Base-by-base conservation (phyloP, 2,329 filamentous ascomycete genomes). In the Aspergillus persii region DNA sequence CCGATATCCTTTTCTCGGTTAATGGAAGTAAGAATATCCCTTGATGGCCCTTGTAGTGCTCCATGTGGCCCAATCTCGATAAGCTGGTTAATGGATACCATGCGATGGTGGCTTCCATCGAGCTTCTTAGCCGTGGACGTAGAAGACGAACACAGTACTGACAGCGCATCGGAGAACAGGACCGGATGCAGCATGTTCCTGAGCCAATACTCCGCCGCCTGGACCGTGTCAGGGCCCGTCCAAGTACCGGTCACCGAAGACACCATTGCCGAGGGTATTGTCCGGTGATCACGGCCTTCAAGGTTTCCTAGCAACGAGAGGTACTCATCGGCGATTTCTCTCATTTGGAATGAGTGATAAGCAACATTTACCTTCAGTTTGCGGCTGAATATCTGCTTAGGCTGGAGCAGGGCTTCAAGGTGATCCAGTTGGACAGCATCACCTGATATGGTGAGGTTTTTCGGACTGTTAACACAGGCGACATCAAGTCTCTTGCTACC, bases 61-160 rank as follows among this genome's bases (percentile, higher is more conserved):
- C 66, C 64, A 50, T 75, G 72, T 27, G 72, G 72, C 0, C 72
- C 72, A 23, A 75, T 65, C 39, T 75, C 72, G 31, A 75, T 12
- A 74, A 41, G 36, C 7, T 15, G 4, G 36, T 41, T n/a, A 41
- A n/a, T n/a, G 36, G 41, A 7, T 68, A 23, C n/a, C 29, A 31
- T 56, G 29, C 36, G 36, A n/a, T 41, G 18, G 18, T 23, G 18
- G 27, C 33, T 31, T 36, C n/a, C 12, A 36, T 18, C 18, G 18
- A 11, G 26, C 8, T 27, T n/a, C 8, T 27, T 23, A 23, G 18
- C 18, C 18, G 18, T 23, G 18, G 18, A 23, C 2, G 18, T 23
- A 23, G 18, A 23, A 23, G 18, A 23, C 18, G 18, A 23, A 23
- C 18, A 23, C 18, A 23, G 18, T 23, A 23, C 18, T 15, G 27